phyloP scores from a whole-genome alignment of 2,329 filamentous ascomycete genomes.

The Hypoxylon sp. region DNA sequence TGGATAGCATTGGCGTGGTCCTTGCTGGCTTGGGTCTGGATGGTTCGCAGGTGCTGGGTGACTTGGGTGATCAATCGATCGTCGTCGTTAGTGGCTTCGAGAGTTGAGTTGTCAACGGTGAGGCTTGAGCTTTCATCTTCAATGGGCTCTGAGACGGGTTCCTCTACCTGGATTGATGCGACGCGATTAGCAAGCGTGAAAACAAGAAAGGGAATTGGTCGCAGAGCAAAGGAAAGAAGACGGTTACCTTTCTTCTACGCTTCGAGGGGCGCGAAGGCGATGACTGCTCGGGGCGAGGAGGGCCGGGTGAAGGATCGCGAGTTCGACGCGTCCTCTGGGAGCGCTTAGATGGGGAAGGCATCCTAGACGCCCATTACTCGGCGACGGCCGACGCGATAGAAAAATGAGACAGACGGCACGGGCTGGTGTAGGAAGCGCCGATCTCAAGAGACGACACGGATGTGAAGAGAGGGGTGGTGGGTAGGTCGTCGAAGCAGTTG shows the following conservation, averaged over 20 bases:
- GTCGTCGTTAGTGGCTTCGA: conserved; percentile 55
- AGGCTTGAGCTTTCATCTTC: conserved; percentile 56
- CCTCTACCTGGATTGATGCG: conserved; percentile 48
- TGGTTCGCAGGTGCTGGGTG: conserved; percentile 57
- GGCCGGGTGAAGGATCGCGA: conserved; percentile 44
- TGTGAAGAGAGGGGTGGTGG: conserved; percentile 2
- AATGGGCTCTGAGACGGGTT: conserved; percentile 53
- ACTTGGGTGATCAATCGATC: conserved; percentile 65
- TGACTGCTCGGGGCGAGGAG: conserved; percentile 55
- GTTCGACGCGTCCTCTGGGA: conserved; percentile 48
- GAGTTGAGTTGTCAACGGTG: conserved; percentile 50
- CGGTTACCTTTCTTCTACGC: conserved; percentile 67
- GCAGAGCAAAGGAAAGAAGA: conserved; percentile 22
- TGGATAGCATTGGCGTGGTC: conserved; percentile 71
- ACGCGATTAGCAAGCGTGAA: conserved; percentile 21
- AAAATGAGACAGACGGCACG: not conserved
- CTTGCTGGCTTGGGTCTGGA: conserved; percentile 64
- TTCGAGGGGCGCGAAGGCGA: conserved; percentile 70
- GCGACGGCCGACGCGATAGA: conserved; percentile 3
- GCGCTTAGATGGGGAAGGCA: conserved; percentile 52
- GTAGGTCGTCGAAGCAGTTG: not conserved
- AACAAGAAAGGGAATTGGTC: conserved; percentile 2
- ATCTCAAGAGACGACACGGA: not conserved
- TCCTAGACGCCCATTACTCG: conserved; percentile 41
- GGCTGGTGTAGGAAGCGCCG: not conserved